phyloP scores from a whole-genome alignment of 2,329 filamentous ascomycete species.

The Colletotrichum sp. region DNA sequence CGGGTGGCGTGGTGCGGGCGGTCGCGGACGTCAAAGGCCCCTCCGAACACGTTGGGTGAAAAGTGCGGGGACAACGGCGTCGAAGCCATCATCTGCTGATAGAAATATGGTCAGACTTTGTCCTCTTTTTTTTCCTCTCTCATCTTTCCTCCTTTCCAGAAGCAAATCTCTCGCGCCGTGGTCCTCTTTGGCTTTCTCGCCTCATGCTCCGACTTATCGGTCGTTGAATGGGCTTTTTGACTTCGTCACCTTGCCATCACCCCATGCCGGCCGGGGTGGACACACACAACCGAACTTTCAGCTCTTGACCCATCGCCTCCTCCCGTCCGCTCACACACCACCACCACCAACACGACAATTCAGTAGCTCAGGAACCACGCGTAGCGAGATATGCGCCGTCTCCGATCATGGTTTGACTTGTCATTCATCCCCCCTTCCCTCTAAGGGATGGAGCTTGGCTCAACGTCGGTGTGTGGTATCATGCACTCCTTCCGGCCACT shows the following conservation, averaged over 20 bases:
- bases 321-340: neutral
- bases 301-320: neutral
- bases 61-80: constrained; percentile 17
- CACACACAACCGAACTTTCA: neutral
- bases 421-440: neutral
- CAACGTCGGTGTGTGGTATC: neutral
- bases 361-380: neutral
- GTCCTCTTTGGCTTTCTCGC: neutral
- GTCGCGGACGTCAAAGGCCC: constrained; percentile 8
- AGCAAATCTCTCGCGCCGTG: neutral
- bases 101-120: constrained; percentile 16
- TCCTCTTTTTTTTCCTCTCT: neutral
- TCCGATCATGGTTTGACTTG: neutral
- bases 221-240: neutral
- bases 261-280: neutral
- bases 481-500: neutral
- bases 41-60: constrained; percentile 7
- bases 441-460: neutral
- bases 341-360: neutral
- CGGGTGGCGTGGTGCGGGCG: constrained; percentile 17
- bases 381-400: neutral
- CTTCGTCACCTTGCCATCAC: neutral
- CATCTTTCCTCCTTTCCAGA: neutral
- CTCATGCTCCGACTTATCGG: neutral
- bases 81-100: constrained; percentile 21